These are phyloP conservation scores for Eutrema japonicum DNA, from an alignment of 345 rosid species.

Conservation along the genomic window DNA sequence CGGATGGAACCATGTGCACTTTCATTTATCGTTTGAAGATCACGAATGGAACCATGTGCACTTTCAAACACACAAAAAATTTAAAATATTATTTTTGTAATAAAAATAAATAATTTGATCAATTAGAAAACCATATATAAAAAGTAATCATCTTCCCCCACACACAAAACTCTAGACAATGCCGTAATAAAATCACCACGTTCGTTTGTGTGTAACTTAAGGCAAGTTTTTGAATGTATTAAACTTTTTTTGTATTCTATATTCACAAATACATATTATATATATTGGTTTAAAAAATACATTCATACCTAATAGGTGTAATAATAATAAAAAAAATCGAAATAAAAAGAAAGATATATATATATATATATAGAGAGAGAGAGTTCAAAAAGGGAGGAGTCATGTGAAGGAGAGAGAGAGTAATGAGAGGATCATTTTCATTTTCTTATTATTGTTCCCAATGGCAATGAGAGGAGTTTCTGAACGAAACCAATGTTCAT, in stretches of 20 bases:
- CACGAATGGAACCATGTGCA: not conserved
- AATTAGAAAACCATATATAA: constrained; percentile 1
- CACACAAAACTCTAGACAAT: constrained; percentile 11
- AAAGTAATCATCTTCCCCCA: constrained; percentile 38
- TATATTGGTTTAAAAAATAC: not conserved
- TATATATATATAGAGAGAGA: too few species aligned
- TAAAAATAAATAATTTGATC: not conserved
- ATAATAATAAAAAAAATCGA: not conserved
- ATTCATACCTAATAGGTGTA: not conserved
- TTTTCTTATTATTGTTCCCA: constrained; percentile 19
- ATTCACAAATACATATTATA: not conserved
- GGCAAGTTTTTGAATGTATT: constrained; percentile 35
- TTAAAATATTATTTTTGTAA: not conserved
- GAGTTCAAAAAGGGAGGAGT: constrained; percentile 21
- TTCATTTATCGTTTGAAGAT: not conserved
- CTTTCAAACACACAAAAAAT: not conserved
- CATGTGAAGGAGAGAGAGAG: constrained; percentile 37
- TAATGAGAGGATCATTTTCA: constrained; percentile 7
- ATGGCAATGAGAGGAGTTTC: constrained; percentile 2
- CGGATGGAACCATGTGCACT: not conserved
- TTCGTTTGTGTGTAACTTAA: constrained; percentile 44
- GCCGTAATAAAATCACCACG: constrained; percentile 40
- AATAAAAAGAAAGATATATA: not conserved
- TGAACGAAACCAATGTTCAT: constrained; percentile 29
- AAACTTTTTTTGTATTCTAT: constrained; percentile 18